Conservation (phyloP, 140 eudicot species). For the Cichorium intybus region DNA sequence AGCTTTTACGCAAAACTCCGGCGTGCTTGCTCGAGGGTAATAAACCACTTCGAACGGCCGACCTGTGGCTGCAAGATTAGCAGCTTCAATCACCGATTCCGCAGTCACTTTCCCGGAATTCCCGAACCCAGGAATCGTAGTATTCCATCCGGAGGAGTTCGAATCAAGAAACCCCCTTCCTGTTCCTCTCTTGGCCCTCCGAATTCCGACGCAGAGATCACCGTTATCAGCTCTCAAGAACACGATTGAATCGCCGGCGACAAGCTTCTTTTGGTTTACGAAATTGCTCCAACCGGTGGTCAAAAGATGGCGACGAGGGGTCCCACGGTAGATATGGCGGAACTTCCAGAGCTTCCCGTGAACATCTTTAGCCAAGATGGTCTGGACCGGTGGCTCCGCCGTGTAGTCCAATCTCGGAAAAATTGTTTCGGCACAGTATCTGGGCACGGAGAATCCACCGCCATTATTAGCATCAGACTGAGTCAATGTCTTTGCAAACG, state of each 20-base stretch:
- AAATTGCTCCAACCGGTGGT: constrained; percentile 97
- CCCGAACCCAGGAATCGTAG: constrained; percentile 44
- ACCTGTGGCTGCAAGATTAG: constrained; percentile 50
- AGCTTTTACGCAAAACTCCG: constrained; percentile 78
- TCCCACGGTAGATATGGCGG: constrained; percentile 89
- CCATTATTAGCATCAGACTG: constrained; percentile 98
- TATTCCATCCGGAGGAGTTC: constrained; percentile 62
- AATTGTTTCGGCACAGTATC: constrained; percentile 93
- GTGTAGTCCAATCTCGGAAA: constrained; percentile 84
- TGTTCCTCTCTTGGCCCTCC: constrained; percentile 78
- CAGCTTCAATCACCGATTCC: constrained; percentile 63
- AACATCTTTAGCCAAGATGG: constrained; percentile 82
- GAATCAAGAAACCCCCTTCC: constrained; percentile 57
- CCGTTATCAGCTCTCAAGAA: constrained; percentile 81
- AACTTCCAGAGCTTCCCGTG: constrained; percentile 87
- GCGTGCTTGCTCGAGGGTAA: constrained; percentile 77
- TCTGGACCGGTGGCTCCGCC: constrained; percentile 96
- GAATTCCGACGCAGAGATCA: constrained; percentile 81
- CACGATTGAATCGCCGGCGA: constrained; percentile 96
- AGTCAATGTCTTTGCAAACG: constrained; percentile 86
- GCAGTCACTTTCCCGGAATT: constrained; percentile 34
- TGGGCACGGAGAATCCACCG: constrained; percentile 95
- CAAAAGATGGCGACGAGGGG: constrained; percentile 85
- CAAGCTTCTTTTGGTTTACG: constrained; percentile 90
- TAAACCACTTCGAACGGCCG: constrained; percentile 74